Evolutionary conservation across 805 yeast species (phyloP).

Genomic region (Zygosaccharomyces gambellarensis): DNA sequence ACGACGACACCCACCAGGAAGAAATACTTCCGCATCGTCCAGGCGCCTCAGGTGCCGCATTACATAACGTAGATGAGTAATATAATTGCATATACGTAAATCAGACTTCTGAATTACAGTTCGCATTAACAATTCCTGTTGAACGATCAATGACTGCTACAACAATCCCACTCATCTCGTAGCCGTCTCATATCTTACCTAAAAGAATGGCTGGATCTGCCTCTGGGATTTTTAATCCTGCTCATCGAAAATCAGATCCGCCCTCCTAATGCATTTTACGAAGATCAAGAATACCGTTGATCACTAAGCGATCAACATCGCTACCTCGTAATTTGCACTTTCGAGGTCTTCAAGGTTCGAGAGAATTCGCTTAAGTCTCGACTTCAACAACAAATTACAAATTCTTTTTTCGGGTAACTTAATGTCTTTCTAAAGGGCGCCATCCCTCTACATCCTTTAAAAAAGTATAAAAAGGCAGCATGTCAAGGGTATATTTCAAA

Average conservation of each 20-base stretch:
- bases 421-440: background rate
- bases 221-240: too few species aligned
- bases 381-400: conserved; percentile 3
- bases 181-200: background rate
- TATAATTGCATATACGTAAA: background rate
- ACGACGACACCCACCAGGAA: background rate
- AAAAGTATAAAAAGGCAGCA: conserved; percentile 14
- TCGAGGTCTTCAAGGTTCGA: background rate
- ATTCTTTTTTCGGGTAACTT: conserved; percentile 1
- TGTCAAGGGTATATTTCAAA: background rate
- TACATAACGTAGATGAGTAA: background rate
- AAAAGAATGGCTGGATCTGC: background rate
- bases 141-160: too few species aligned
- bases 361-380: background rate
- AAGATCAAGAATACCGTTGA: background rate
- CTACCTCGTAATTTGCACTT: background rate
- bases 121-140: too few species aligned
- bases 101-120: too few species aligned
- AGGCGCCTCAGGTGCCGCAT: conserved; percentile 1
- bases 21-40: conserved; percentile 2
- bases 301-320: background rate
- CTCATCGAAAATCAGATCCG: too few species aligned
- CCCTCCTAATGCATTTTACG: too few species aligned
- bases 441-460: conserved; percentile 1
- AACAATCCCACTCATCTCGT: background rate